Evolutionary conservation across 116 monocot species (phyloP), one percentile per base, ranked within the genome.

Genomic region (Dioscorea cayenensis): DNA sequence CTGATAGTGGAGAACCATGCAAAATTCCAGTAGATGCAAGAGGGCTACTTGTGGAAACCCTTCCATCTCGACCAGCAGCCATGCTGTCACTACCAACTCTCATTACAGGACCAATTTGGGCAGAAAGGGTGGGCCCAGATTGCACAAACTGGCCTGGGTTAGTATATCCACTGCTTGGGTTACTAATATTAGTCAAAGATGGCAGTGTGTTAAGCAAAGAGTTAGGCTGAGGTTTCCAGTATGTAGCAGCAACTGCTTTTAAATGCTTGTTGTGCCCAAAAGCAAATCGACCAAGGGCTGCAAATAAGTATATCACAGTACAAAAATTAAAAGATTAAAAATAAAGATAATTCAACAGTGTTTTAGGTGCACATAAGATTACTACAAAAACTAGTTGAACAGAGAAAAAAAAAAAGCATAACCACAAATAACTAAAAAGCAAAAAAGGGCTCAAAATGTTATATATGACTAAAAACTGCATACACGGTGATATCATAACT

Each of bases 271-370:
- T 95, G 76, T 95, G 95, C 17, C 88, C 86, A 77, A 91, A 82
- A 52, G 91, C 95, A 81, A 95, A 95, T 21, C 91, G 88, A 14
- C 82, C 84, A 70, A 95, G 86, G 62, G 86, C 95, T 95, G 78
- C 16, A 25, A 79, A 72, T 28, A 85, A 68, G 22, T 23, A 77
- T 23, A 62, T 14, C 4, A 55, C 16, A 18, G 55, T n/a, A 12
- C 25, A 25, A 25, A 55, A 32, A 32, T 32, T 32, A 32, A 32
- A 32, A 32, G 32, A 32, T 3, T 32, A 32, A 32, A 1, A 32
- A 32, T 32, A 32, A 32, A 32, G 32, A 32, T 1, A 32, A 32
- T 32, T 32, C 32, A 32, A 32, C 32, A 32, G 32, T 32, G 32
- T 32, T 32, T 32, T 32, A 32, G 32, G 32, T 4, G 4, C 32